phyloP scores from a whole-genome alignment of 2,329 filamentous ascomycete genomes.

The Arthrobotrys megalospora region DNA sequence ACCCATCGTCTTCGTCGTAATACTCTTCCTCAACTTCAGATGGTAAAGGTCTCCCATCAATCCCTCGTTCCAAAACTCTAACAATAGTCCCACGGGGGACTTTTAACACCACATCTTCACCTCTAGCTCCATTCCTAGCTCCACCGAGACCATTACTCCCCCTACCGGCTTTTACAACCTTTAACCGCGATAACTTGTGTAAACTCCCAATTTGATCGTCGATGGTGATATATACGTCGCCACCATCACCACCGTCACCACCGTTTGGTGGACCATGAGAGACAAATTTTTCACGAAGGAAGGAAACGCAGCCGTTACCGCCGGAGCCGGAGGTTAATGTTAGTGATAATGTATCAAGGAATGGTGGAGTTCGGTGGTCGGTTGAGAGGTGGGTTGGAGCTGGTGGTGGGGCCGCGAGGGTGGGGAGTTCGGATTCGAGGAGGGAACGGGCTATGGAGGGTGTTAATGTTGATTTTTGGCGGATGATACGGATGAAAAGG shows the following conservation, averaged over 20 bases:
- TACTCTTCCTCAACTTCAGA: conserved; percentile 68
- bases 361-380: conserved; percentile 85
- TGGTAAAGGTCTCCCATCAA: conserved; percentile 74
- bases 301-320: conserved; percentile 94
- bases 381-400: conserved; percentile 67
- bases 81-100: conserved; percentile 95
- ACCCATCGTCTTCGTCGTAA: conserved; percentile 65
- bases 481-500: conserved; percentile 48
- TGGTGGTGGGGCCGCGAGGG: conserved; percentile 71
- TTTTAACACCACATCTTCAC: conserved; percentile 87
- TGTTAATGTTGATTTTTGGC: conserved; percentile 74
- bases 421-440: conserved; percentile 74
- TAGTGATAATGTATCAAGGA: conserved; percentile 87
- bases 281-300: conserved; percentile 90
- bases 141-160: conserved; percentile 86
- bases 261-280: conserved; percentile 92
- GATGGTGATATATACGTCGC: conserved; percentile 92
- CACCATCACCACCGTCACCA: conserved; percentile 91
- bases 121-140: conserved; percentile 80
- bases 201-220: conserved; percentile 86
- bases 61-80: conserved; percentile 80
- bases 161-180: conserved; percentile 80
- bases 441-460: conserved; percentile 69
- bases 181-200: conserved; percentile 86
- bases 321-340: conserved; percentile 84